phyloP scores from a whole-genome alignment of 192 early-diverging fungal species.

The Coemansia biformis region DNA sequence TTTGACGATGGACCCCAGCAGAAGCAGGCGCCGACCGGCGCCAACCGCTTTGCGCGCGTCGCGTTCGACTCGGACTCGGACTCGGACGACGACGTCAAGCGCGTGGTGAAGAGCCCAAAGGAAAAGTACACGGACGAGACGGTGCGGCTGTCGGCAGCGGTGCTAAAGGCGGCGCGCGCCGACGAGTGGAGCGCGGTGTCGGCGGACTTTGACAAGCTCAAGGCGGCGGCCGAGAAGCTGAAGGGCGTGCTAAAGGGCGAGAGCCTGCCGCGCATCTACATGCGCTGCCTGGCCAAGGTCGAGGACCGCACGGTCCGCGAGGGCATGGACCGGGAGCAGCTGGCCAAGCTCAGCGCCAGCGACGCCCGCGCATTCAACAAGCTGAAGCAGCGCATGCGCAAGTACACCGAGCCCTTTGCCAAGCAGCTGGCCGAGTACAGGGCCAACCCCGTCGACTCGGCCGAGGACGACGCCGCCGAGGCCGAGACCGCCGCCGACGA shows the following conservation, averaged over 20 bases:
- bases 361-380: slow-evolving; percentile 80
- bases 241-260: slow-evolving; percentile 17
- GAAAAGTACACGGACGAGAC: slow-evolving; percentile 83
- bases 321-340: slow-evolving; percentile 63
- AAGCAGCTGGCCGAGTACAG: slow-evolving; percentile 64
- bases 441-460: slow-evolving; percentile 40
- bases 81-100: slow-evolving; percentile 67
- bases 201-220: slow-evolving; percentile 83
- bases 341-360: slow-evolving; percentile 80
- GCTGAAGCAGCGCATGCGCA: slow-evolving; percentile 90
- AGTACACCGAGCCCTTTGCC: slow-evolving; percentile 76
- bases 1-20: slow-evolving; percentile 59
- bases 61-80: slow-evolving; percentile 54
- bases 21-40: slow-evolving; percentile 34
- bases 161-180: slow-evolving; percentile 75
- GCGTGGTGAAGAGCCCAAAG: slow-evolving; percentile 72
- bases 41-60: slow-evolving; percentile 23
- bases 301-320: slow-evolving; percentile 66
- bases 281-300: slow-evolving; percentile 56
- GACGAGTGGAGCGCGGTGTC: slow-evolving; percentile 71
- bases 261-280: slow-evolving; percentile 25
- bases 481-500: too few species aligned
- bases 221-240: slow-evolving; percentile 61
- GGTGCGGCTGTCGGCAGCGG: slow-evolving; percentile 55
- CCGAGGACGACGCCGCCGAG: slow-evolving; percentile 40